These are phyloP conservation scores for Cutaneotrichosporon mucoides DNA, from an alignment of 1,284 basidiomycete genomes.

Conservation along the genomic window DNA sequence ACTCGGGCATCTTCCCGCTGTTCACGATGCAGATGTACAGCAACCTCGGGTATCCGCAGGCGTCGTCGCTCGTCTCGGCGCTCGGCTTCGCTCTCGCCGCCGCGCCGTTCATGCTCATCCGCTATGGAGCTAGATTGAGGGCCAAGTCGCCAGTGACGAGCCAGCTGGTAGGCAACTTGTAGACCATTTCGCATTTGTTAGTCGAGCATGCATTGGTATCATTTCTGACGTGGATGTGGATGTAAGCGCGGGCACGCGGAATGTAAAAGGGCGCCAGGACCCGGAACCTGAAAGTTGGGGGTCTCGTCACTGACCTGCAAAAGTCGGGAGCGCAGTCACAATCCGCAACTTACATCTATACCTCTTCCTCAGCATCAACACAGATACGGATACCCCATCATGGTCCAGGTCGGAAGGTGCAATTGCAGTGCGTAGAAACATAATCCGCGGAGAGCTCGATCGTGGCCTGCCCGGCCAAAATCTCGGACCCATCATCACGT, in stretches of 20 bases:
- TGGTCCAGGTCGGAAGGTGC: background rate
- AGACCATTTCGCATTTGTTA: background rate
- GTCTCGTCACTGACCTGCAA: too few relatives aligned
- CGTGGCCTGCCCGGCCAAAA: too few relatives aligned
- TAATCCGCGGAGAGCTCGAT: background rate
- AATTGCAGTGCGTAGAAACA: background rate
- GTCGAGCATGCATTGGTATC: background rate
- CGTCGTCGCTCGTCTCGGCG: slow-evolving; percentile 40
- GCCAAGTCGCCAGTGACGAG: slow-evolving; percentile 14
- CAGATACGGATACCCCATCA: background rate
- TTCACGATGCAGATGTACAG: slow-evolving; percentile 42
- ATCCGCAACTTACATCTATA: too few relatives aligned
- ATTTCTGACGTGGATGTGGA: too few relatives aligned
- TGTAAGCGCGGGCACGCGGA: too few relatives aligned
- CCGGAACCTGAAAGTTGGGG: too few relatives aligned
- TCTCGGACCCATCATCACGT: too few relatives aligned
- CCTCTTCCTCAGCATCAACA: background rate
- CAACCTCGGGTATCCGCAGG: slow-evolving; percentile 38
- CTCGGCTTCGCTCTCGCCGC: slow-evolving; percentile 38
- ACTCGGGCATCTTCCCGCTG: slow-evolving; percentile 38
- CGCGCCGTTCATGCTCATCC: slow-evolving; percentile 41
- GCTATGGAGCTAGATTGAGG: slow-evolving; percentile 39
- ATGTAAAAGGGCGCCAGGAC: too few relatives aligned
- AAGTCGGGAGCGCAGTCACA: too few relatives aligned
- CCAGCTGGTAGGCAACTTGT: slow-evolving; percentile 2